Evolutionary conservation across 31 red algal genomes (phyloP), one percentile per base, ranked within the genome.

Genomic region (Porphyra umbilicalis): DNA sequence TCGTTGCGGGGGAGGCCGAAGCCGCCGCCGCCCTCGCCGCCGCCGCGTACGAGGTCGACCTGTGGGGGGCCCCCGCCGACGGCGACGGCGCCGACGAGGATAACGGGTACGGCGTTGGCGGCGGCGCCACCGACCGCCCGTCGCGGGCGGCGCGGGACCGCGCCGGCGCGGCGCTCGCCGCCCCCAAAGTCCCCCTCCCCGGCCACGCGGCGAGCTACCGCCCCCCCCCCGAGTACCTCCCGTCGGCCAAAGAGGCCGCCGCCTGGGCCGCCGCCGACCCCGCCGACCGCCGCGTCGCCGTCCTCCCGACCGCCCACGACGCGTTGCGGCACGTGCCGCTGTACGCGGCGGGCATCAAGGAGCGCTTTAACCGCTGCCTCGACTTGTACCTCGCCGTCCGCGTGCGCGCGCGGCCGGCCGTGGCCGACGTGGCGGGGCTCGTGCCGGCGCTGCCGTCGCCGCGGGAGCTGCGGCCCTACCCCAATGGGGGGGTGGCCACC

Each of bases 331-430:
- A 92, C 42, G 96, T 98, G 75, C 96, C 96, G 5, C 44, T 86
- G 33, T 98, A 98, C 77, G 84, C 82, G 13, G 81, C 79, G 31
- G 87, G 88, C 81, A 36, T 98, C 80, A 83, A 86, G 31, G 96
- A 98, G 39, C 91, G 90, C 31, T 98, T 95, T 85, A 87, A 98
- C 74, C 89, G 96, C 68, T 98, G 96, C 79, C 79, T 98, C 11
- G 96, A 98, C 83, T 83, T 98, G 32, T 95, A 98, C 38, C 83
- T 93, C 42, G 93, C 92, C 11, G 87, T 90, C 35, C 86, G 96
- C 15, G 86, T 95, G 33, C 84, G 77, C 25, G 85, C 79, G 34
- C 76, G 80, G 34, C 84, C 85, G 79, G 79, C 25, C 11, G 75
- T 77, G 33, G 85, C 92, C 37, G 87, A 98, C 78, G 81, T 88